Evolutionary conservation across 345 rosid species (phyloP).

Genomic region (Linum lewisii): DNA sequence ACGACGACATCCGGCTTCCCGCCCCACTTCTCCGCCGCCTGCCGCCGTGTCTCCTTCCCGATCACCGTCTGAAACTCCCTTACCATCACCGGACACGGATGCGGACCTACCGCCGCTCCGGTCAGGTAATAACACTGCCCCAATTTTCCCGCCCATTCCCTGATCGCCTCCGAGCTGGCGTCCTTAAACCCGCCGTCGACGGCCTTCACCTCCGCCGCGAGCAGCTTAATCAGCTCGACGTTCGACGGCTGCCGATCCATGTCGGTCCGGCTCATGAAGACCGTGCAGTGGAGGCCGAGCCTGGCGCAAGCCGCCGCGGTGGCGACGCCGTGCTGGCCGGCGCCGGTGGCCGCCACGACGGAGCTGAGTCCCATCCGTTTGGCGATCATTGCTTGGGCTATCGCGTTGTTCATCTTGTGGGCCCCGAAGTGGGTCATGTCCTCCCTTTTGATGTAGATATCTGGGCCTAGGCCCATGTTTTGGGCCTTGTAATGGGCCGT

Average conservation of each 20-base stretch:
- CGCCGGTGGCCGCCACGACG: constrained; percentile 67
- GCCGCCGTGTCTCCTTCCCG: constrained; percentile 74
- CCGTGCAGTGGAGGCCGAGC: constrained; percentile 46
- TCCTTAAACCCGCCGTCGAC: constrained; percentile 59
- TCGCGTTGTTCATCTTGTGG: constrained; percentile 81
- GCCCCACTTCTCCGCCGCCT: constrained; percentile 75
- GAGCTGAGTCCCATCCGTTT: constrained; percentile 50
- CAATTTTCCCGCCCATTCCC: constrained; percentile 49
- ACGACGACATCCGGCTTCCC: constrained; percentile 72
- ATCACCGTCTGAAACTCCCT: constrained; percentile 77
- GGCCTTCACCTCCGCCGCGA: constrained; percentile 64
- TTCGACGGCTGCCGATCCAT: constrained; percentile 57
- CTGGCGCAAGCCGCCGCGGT: constrained; percentile 84
- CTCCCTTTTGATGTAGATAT: constrained; percentile 75
- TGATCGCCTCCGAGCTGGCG: constrained; percentile 64
- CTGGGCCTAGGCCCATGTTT: constrained; percentile 46
- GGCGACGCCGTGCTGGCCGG: constrained; percentile 89
- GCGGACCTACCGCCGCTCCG: constrained; percentile 77
- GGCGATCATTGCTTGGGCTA: constrained; percentile 79
- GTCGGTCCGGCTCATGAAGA: constrained; percentile 63
- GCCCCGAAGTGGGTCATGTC: constrained; percentile 76
- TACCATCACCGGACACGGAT: constrained; percentile 74
- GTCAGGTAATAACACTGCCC: constrained; percentile 37
- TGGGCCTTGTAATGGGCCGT: constrained; percentile 52
- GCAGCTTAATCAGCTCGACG: constrained; percentile 44